These are phyloP conservation scores for Sugiyamaella marilandica DNA, from an alignment of 805 yeast genomes.

Conservation along the genomic window DNA sequence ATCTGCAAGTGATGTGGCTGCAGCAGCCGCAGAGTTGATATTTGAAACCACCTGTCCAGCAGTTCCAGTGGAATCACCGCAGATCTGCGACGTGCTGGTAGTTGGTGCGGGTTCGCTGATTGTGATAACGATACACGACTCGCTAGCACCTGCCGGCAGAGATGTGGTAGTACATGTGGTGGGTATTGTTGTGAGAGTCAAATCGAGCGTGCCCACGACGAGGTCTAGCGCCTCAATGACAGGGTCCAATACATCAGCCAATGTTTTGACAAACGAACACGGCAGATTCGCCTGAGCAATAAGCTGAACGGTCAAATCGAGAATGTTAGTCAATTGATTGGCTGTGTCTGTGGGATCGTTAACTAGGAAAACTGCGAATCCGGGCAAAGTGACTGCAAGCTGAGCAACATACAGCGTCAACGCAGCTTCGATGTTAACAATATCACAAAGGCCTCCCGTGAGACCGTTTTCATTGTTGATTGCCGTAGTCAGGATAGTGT, in stretches of 20 bases:
- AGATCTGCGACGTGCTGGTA: neutral
- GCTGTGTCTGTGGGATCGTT: slow-evolving; percentile 6
- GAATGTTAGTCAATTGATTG: neutral
- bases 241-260: slow-evolving; percentile 1
- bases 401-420: slow-evolving; percentile 2
- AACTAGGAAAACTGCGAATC: neutral
- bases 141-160: neutral
- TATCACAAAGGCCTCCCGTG: slow-evolving; percentile 1
- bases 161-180: slow-evolving; percentile 4
- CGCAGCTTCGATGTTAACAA: slow-evolving; percentile 3
- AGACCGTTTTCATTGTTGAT: slow-evolving; percentile 3
- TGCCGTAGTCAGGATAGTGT: neutral
- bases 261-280: slow-evolving; percentile 4
- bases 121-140: slow-evolving; percentile 1
- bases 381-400: slow-evolving; percentile 2
- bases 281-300: slow-evolving; percentile 6
- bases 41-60: slow-evolving; percentile 2
- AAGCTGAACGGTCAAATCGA: neutral
- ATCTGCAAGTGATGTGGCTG: neutral
- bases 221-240: neutral
- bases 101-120: neutral
- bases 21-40: slow-evolving; percentile 5
- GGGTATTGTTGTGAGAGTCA: slow-evolving; percentile 5
- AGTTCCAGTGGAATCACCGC: slow-evolving; percentile 5
- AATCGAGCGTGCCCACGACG: neutral